Conservation (phyloP, 2,329 filamentous ascomycete species). For the Zymoseptoria ardabiliae region DNA sequence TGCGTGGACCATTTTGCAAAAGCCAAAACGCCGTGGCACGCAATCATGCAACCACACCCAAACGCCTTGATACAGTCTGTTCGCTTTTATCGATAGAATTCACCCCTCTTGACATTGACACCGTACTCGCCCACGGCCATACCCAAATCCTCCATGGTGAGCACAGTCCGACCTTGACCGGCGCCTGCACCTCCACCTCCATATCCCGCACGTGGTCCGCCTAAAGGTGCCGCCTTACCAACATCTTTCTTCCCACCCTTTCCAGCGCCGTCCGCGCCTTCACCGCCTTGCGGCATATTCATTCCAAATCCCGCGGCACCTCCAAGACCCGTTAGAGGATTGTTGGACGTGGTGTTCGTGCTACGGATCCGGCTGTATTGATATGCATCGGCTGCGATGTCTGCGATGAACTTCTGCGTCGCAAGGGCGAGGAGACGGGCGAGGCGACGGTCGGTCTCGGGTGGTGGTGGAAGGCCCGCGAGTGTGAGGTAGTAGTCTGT, state of each 20-base stretch:
- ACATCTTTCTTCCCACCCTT: conserved; percentile 37
- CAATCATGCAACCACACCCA: not conserved
- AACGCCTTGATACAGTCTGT: not conserved
- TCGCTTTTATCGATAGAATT: conserved; percentile 72
- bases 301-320: conserved; percentile 66
- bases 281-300: conserved; percentile 42
- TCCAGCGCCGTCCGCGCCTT: conserved; percentile 49
- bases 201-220: conserved; percentile 47
- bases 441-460: conserved; percentile 81
- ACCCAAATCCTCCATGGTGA: conserved; percentile 97
- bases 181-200: conserved; percentile 83
- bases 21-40: conserved; percentile 4
- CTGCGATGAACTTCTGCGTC: conserved; percentile 98
- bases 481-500: conserved; percentile 97
- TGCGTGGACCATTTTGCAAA: not conserved
- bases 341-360: conserved; percentile 84
- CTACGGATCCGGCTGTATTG: conserved; percentile 94
- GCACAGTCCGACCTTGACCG: conserved; percentile 81
- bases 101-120: conserved; percentile 92
- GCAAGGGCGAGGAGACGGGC: conserved; percentile 89
- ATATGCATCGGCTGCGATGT: conserved; percentile 94
- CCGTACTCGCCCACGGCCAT: conserved; percentile 98
- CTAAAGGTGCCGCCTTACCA: conserved; percentile 36
- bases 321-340: conserved; percentile 80
- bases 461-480: conserved; percentile 85